Base-by-base conservation (phyloP, 176 grass and related monocot genomes). In the Cenchrus fungigraminus region DNA sequence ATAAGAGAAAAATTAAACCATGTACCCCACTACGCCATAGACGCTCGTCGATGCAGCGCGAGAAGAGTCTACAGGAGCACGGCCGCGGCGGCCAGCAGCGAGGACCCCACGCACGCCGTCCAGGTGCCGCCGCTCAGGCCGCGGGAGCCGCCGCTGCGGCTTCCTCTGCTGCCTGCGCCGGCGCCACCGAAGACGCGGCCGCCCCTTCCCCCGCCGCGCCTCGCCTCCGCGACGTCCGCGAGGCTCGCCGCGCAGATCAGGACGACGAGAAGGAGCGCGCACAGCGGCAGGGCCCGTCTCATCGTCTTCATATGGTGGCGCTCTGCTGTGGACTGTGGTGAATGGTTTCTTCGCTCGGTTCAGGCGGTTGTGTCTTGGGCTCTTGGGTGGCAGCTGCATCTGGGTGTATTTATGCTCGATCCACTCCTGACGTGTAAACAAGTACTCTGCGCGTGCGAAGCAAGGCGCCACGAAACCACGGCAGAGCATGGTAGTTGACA, bases 41-140 rank as follows among this genome's bases (percentile, higher is more conserved):
- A 51, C 11, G 49, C 11, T 51, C 49, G 10, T 51, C 49, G 49
- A 12, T 12, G 49, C 49, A 56, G 67, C 20, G 0, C 11, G 49
- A 57, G 46, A 37, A 45, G 46, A 20, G 64, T 19, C 68, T 82
- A 78, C 19, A 85, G 25, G 31, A 86, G 79, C 79, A 82, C 47
- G 73, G 57, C 72, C 16, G 37, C 83, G 0, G 73, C 78, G 56
- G 64, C 78, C 3, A 89, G 83, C 46, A 89, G 46, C 12, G 72
- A 65, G 17, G 73, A 63, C 4, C 37, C 65, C 20, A 71, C 22
- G 79, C 78, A 90, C 34, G 88, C 55, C 55, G 78, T 20, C 88
- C 83, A 90, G 55, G 78, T 77, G 83, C 71, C 83, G 13, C 88
- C 79, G 79, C 79, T 57, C 34, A 81, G 54, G 55, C 77, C 29